Percentiles rank a stretch among this genome's conserved stretches.
Evolutionary conservation across 2,329 filamentous ascomycete species (phyloP).

Genomic region (Colletotrichum higginsianum): DNA sequence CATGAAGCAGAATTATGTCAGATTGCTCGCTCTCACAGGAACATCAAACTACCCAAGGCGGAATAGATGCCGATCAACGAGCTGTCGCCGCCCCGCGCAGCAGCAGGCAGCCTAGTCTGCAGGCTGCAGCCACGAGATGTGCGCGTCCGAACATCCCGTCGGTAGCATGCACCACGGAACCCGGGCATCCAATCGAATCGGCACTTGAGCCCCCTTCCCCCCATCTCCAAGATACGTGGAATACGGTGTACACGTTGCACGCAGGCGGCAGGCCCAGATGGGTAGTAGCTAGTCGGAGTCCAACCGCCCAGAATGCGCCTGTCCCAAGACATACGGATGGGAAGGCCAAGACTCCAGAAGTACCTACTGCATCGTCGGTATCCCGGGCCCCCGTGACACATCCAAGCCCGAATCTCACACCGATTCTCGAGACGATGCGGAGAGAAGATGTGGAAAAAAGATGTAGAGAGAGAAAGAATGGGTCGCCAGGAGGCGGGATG

Average conservation of each 20-base stretch:
- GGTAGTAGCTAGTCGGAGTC: not conserved
- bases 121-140: constrained; percentile 14
- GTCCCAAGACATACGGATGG: not conserved
- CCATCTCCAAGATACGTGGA: not conserved
- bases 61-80: constrained; percentile 33
- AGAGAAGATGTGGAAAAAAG: not conserved
- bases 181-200: not conserved
- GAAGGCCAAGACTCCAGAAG: not conserved
- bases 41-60: constrained; percentile 18
- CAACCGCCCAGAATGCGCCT: not conserved
- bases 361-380: not conserved
- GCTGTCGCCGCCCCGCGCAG: constrained; percentile 14
- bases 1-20: constrained; percentile 18
- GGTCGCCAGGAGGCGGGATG: not conserved
- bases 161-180: not conserved
- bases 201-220: too few relatives aligned
- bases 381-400: constrained; percentile 24
- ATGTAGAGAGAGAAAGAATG: constrained; percentile 7
- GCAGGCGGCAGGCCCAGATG: not conserved
- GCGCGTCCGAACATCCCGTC: not conserved
- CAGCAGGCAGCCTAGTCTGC: not conserved
- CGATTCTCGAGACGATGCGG: not conserved
- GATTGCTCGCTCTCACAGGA: not conserved
- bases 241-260: not conserved
- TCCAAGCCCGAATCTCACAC: constrained; percentile 20